These are phyloP conservation scores for Colletotrichum somersetense DNA, from an alignment of 2,329 filamentous ascomycete genomes.

Conservation along the genomic window DNA sequence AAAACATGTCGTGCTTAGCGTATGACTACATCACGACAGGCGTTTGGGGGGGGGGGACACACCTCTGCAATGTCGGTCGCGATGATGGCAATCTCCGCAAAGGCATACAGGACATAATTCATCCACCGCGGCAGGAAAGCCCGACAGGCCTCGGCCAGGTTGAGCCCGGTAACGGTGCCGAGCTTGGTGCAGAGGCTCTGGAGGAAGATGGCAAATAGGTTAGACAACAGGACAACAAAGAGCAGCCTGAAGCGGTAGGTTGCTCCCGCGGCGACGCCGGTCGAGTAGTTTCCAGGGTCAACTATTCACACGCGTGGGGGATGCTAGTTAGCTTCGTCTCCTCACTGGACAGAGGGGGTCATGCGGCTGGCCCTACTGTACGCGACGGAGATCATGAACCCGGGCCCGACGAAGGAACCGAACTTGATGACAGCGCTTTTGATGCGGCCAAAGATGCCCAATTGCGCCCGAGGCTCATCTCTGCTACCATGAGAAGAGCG, in stretches of 20 bases:
- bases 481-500: background rate
- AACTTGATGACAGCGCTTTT: conserved; percentile 59
- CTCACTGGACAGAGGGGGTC: background rate
- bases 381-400: conserved; percentile 73
- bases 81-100: conserved; percentile 77
- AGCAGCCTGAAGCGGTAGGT: conserved; percentile 74
- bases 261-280: conserved; percentile 76
- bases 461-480: background rate
- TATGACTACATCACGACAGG: too few relatives aligned
- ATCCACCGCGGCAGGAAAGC: conserved; percentile 75
- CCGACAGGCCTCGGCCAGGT: conserved; percentile 75
- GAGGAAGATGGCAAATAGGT: conserved; percentile 78
- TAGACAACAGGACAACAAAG: conserved; percentile 77
- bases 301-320: conserved; percentile 49
- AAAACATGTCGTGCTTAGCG: conserved; percentile 31
- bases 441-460: conserved; percentile 20
- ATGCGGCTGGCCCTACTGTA: conserved; percentile 59
- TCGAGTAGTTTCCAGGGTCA: conserved; percentile 77
- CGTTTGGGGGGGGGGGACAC: conserved; percentile 37
- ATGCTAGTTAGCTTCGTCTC: background rate
- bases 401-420: conserved; percentile 72
- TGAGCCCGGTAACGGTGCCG: conserved; percentile 76
- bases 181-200: conserved; percentile 78
- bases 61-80: conserved; percentile 79
- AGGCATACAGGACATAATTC: conserved; percentile 70